phyloP scores from a whole-genome alignment of 192 early-diverging fungal genomes.

The Entrophospora sp. region DNA sequence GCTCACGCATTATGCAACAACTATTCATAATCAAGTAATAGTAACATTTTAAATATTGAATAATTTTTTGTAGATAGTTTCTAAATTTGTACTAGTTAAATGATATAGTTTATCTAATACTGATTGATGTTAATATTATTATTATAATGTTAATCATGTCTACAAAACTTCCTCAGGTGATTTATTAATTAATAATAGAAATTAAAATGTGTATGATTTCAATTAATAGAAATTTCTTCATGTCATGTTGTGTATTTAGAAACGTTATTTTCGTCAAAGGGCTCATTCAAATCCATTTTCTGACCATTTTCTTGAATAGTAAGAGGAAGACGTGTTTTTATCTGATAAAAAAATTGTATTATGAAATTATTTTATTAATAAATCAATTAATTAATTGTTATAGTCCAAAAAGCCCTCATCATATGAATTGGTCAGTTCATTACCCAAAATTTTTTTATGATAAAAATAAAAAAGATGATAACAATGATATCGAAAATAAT shows the following conservation, averaged over 20 bases:
- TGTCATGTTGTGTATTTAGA: slow-evolving; percentile 30
- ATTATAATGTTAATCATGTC: neutral
- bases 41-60: no score
- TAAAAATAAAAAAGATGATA: slow-evolving; percentile 26
- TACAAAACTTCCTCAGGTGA: neutral
- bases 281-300: slow-evolving; percentile 98
- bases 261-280: slow-evolving; percentile 78
- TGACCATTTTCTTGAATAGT: slow-evolving; percentile 90
- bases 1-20: no score
- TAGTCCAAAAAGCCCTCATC: slow-evolving; percentile 67
- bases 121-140: no score
- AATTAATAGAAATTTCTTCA: neutral
- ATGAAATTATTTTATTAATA: neutral
- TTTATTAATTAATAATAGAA: neutral
- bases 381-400: neutral
- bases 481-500: no score
- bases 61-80: no score
- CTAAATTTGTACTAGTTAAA: no score
- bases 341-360: neutral
- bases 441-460: slow-evolving; percentile 62
- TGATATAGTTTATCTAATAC: no score
- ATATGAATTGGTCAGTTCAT: slow-evolving; percentile 84
- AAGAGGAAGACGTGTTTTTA: slow-evolving; percentile 22
- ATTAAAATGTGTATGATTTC: neutral
- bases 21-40: no score